Base-by-base conservation (phyloP, 345 rosid genomes). In the Dovyalis caffra region DNA sequence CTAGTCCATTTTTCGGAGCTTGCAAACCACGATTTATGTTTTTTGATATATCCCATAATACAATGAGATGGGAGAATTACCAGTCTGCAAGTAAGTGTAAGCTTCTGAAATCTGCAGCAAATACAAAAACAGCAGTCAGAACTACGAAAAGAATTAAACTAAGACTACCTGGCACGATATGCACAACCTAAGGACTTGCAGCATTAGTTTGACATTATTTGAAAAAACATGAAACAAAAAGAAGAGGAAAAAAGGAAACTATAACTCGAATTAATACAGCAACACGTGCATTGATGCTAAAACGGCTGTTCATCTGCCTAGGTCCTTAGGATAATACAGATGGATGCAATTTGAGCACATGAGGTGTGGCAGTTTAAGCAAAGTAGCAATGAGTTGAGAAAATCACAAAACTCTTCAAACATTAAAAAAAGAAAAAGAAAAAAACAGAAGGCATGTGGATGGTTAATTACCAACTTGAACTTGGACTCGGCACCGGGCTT, bases 81-180 rank as follows among this genome's bases (percentile, higher is more conserved):
- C 98, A 35, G 92, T 87, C 45, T 81, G 87, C 78, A 91, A 79
- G 74, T 75, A 86, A 74, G 85, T 69, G 79, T 85, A 90, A 68
- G 95, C 95, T 83, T 90, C 90, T 6, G 94, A 83, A 76, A 91
- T 83, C 97, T 91, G 93, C 75, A 81, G 37, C 33, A 81, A 79
- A 76, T 12, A 45, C 73, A 82, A 23, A 82, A 31, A 65, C 29
- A 61, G 63, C 49, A 21, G 66, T 66, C 28, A 77, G 70, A 61
- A 47, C 33, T 23, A n/a, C 26, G 18, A n/a, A 21, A 56, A 2
- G 21, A 15, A 71, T 43, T 18, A 43, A 1, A 62, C 26, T 38
- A 21, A 29, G 0, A 20, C 28, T 21, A 29, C n/a, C 40, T 29
- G 37, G 62, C 26, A 57, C 26, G 25, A 26, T 23, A 26, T 23